These are phyloP conservation scores for Aeminium ludgeri DNA, from an alignment of 495 filamentous ascomycete genomes.

Conservation along the genomic window DNA sequence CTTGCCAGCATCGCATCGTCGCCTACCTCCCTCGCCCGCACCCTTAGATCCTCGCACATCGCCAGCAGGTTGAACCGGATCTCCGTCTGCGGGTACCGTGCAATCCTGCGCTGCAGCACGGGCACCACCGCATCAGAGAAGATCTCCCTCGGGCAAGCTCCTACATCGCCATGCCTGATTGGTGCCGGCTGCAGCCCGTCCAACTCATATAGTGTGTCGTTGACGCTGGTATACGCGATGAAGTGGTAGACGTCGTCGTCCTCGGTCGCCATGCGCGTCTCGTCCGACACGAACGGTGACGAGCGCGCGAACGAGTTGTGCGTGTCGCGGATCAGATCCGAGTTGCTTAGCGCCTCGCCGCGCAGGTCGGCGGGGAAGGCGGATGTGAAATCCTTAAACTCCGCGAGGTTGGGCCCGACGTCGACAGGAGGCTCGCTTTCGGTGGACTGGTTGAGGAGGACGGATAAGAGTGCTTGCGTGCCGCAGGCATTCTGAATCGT, in stretches of 20 bases:
- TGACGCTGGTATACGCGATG: constrained; percentile 77
- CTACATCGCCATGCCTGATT: constrained; percentile 67
- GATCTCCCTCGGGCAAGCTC: constrained; percentile 29
- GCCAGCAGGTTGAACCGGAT: constrained; percentile 94
- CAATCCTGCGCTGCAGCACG: constrained; percentile 70
- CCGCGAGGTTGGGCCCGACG: constrained; percentile 44
- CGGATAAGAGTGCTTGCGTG: constrained; percentile 84
- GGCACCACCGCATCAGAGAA: constrained; percentile 76
- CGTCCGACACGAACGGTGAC: constrained; percentile 71
- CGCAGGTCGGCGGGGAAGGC: constrained; percentile 67
- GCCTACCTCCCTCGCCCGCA: constrained; percentile 61
- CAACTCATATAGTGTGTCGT: constrained; percentile 74
- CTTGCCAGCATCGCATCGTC: constrained; percentile 59
- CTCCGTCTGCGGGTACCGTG: constrained; percentile 67
- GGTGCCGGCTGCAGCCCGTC: constrained; percentile 88
- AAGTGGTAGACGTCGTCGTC: constrained; percentile 91
- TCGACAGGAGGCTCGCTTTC: constrained; percentile 21
- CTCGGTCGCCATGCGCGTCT: constrained; percentile 45
- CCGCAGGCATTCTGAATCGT: constrained; percentile 99
- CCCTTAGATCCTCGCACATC: constrained; percentile 65
- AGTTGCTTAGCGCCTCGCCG: constrained; percentile 50
- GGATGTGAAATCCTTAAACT: constrained; percentile 84
- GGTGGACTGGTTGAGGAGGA: constrained; percentile 65
- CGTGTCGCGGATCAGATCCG: constrained; percentile 69
- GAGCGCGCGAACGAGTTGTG: constrained; percentile 87